A percentile compares a stretch with the other conserved stretches of the same genome.
phyloP scores from a whole-genome alignment of 495 filamentous ascomycete species.

The Hypomontagnella submonticulosa region DNA sequence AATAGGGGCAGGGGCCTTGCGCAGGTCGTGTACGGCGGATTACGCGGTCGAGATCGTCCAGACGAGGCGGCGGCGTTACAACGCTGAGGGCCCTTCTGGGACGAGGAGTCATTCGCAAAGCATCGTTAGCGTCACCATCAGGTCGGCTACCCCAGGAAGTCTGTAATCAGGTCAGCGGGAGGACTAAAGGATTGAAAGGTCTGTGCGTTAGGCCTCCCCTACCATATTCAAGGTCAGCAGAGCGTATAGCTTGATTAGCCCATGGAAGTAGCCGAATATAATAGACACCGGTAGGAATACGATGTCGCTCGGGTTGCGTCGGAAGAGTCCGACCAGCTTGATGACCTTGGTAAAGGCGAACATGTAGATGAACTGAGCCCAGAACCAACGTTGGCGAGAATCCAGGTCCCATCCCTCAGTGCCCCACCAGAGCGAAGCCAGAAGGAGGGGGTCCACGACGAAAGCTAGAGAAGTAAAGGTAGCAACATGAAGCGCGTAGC shows the following conservation, averaged over 20 bases:
- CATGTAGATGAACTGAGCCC: conserved; percentile 59
- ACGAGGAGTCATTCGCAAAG: conserved; percentile 63
- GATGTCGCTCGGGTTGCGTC: conserved; percentile 66
- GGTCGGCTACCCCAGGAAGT: conserved; percentile 77
- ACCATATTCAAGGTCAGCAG: conserved; percentile 60
- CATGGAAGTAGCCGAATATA: conserved; percentile 70
- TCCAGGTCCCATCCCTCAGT: conserved; percentile 56
- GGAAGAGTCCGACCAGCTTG: conserved; percentile 69
- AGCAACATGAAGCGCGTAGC: conserved; percentile 70
- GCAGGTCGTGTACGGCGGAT: conserved; percentile 19
- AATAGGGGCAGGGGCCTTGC: conserved; percentile 20
- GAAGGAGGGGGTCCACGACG: conserved; percentile 63
- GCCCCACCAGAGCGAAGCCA: conserved; percentile 58
- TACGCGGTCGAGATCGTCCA: conserved; percentile 42
- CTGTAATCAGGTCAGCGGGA: conserved; percentile 57
- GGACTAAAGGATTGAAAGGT: not conserved
- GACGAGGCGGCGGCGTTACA: conserved; percentile 53
- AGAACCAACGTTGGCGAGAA: conserved; percentile 57
- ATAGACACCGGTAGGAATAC: conserved; percentile 65
- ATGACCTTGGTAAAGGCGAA: conserved; percentile 66
- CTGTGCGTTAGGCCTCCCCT: conserved; percentile 12
- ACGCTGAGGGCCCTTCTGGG: conserved; percentile 60
- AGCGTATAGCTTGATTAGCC: conserved; percentile 71
- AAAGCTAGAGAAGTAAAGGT: conserved; percentile 69
- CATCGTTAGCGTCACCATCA: conserved; percentile 72